phyloP scores from a whole-genome alignment of 257 asterid genomes.

The Catharanthus roseus region DNA sequence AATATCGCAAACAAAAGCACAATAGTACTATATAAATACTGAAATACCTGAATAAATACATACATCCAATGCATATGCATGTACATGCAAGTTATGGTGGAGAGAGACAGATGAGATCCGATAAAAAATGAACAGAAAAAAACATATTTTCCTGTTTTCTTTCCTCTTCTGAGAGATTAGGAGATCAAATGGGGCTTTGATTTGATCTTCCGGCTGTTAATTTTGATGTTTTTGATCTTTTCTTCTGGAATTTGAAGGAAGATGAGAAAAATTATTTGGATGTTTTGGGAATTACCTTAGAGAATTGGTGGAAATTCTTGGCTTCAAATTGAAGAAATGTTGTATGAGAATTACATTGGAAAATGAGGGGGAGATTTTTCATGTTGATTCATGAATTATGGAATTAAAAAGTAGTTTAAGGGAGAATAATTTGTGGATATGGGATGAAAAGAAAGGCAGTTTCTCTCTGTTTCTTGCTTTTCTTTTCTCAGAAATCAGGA shows the following conservation, averaged over 20 bases:
- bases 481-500: too few relatives aligned
- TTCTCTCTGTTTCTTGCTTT: too few relatives aligned
- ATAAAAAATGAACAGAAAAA: neutral
- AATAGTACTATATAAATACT: neutral
- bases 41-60: neutral
- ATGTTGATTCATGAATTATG: neutral
- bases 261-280: neutral
- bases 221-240: conserved; percentile 1
- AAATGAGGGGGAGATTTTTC: neutral
- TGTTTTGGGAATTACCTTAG: conserved; percentile 1
- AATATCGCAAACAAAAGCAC: neutral
- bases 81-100: neutral
- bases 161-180: too few relatives aligned
- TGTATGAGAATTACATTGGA: neutral
- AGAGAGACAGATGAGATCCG: neutral
- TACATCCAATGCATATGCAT: neutral
- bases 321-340: neutral
- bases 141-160: neutral
- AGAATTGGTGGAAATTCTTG: neutral
- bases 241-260: neutral
- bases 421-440: neutral
- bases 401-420: neutral
- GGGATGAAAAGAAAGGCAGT: neutral
- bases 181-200: neutral
- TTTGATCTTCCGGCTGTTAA: neutral